Base-by-base conservation (phyloP, 169 alveolate genomes). In the Plasmodium yoelii region DNA sequence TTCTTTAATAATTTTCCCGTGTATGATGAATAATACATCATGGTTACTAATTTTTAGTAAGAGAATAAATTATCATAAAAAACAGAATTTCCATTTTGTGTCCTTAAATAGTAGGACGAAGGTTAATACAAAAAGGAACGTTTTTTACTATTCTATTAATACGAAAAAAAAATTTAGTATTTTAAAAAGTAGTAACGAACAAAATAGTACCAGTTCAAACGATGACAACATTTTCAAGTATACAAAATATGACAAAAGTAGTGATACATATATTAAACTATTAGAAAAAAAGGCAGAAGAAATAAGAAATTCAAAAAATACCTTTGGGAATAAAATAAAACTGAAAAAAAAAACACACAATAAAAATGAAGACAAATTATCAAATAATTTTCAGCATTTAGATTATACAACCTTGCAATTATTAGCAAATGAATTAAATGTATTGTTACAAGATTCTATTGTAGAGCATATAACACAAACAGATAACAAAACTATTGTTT, bases 391-490 rank as follows among this genome's bases (percentile, higher is more conserved):
- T 12, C 90, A 82, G 42, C 84, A 34, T 1, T 24, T 82, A 46
- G 90, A 82, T 57, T 82, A 82, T 55, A 82, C 90, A 9, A 82
- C 90, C 8, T 47, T 82, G 28, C 84, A 82, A 53, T 53, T 82
- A 28, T 68, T 82, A 39, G 44, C 90, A 9, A 34, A 57, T 10
- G 90, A 82, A 68, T 28, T 82, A 13, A 82, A 82, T 47, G 84
- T 28, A 12, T 60, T 82, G 15, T 68, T 82, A 13, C 72, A 57
- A 39, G 90, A 69, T 46, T 82, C 73, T 5, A 47, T 82, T 15
- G 90, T 82, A 8, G 86, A 82, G n/a, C 90, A 82, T 49, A 82
- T 82, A 51, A 82, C 90, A 9, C 80, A 82, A 49, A 59, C 72
- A 68, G 90, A 82, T 19, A 51, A 53, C 9, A 67, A 68, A 44